Percentiles rank a stretch among this genome's conserved stretches.
Conservation (phyloP, 352 stramenopile genomes). For the Phytopythium oedochilum region DNA sequence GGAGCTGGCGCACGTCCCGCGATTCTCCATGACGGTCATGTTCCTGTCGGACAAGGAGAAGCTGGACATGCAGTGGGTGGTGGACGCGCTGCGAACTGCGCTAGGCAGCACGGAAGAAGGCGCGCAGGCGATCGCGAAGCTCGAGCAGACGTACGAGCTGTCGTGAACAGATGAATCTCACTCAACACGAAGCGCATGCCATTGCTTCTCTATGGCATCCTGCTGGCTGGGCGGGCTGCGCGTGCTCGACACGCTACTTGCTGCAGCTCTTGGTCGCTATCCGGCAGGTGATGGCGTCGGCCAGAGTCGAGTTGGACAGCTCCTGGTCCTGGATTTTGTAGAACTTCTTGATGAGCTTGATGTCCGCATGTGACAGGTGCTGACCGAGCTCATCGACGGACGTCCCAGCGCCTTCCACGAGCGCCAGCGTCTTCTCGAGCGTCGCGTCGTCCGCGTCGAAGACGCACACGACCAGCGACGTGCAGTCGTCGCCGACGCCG, state of each 20-base stretch:
- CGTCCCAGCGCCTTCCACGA: constrained; percentile 50
- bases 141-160: constrained; percentile 52
- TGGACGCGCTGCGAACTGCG: constrained; percentile 18
- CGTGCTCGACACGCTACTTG: constrained; percentile 39
- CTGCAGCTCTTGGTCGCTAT: constrained; percentile 87
- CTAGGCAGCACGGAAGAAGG: constrained; percentile 6
- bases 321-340: constrained; percentile 86
- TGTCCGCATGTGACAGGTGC: constrained; percentile 39
- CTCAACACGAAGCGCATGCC: not conserved
- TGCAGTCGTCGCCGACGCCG: constrained; percentile 50
- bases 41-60: constrained; percentile 69
- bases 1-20: constrained; percentile 42
- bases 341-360: constrained; percentile 66
- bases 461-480: constrained; percentile 62
- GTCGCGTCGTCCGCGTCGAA: constrained; percentile 58
- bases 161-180: not conserved
- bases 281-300: constrained; percentile 66
- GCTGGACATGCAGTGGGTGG: constrained; percentile 43
- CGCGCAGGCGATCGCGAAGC: constrained; percentile 12
- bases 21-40: constrained; percentile 80
- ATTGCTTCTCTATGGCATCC: not conserved
- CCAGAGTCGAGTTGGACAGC: constrained; percentile 51
- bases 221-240: not conserved
- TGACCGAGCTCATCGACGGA: constrained; percentile 40
- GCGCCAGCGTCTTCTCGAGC: constrained; percentile 24